Evolutionary conservation across 495 filamentous ascomycete genomes (phyloP).

Genomic region (Talaromyces borbonicus): DNA sequence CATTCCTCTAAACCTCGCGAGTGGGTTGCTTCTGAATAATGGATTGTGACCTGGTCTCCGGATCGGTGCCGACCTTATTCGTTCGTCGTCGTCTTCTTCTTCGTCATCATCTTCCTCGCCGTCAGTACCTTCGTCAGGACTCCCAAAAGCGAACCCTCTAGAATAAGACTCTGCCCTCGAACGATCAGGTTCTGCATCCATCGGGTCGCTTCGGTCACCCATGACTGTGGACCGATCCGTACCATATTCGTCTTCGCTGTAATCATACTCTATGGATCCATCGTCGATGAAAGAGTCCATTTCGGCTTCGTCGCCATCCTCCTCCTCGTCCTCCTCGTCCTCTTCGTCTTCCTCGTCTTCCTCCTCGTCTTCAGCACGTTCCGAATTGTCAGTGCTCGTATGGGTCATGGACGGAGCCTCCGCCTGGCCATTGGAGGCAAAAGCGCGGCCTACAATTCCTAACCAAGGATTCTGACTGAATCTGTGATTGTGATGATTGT

Average conservation of each 20-base stretch:
- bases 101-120: conserved; percentile 13
- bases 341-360: conserved; percentile 12
- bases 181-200: not conserved
- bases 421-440: not conserved
- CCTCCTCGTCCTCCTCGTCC: conserved; percentile 5
- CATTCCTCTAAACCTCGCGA: too few species aligned
- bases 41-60: conserved; percentile 12
- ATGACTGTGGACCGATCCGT: conserved; percentile 23
- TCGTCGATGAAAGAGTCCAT: conserved; percentile 14
- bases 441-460: not conserved
- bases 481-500: not conserved
- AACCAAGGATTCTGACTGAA: not conserved
- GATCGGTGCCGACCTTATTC: conserved; percentile 14
- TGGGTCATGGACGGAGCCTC: conserved; percentile 3
- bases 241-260: conserved; percentile 15
- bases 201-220: conserved; percentile 12
- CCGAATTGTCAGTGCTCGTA: conserved; percentile 9
- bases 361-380: too few species aligned
- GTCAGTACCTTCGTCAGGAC: conserved; percentile 1
- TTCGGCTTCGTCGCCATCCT: conserved; percentile 14
- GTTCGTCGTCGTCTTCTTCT: conserved; percentile 19
- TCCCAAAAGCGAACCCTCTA: not conserved
- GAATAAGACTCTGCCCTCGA: not conserved
- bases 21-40: not conserved
- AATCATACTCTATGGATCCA: conserved; percentile 13